These are phyloP conservation scores for Ogataea chonburiensis DNA, from an alignment of 805 yeast species.

Conservation along the genomic window DNA sequence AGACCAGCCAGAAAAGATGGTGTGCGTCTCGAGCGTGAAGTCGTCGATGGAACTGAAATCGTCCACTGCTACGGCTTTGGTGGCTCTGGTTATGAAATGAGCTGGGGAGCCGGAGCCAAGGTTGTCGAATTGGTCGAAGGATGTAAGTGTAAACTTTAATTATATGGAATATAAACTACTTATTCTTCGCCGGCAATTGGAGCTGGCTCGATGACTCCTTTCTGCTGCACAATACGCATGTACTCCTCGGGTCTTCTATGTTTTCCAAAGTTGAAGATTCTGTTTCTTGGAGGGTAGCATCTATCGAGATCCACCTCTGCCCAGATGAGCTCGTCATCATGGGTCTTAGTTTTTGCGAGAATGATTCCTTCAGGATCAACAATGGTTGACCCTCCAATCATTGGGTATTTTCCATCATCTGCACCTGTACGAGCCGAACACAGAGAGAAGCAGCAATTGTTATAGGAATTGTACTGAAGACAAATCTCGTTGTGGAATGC, in stretches of 20 bases:
- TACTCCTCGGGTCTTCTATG: slow-evolving; percentile 39
- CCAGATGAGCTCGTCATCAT: slow-evolving; percentile 35
- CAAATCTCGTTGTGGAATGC: slow-evolving; percentile 35
- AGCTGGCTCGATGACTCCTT: slow-evolving; percentile 25
- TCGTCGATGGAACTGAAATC: slow-evolving; percentile 27
- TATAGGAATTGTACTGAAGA: slow-evolving; percentile 36
- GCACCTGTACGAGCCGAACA: slow-evolving; percentile 37
- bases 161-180: slow-evolving; percentile 1
- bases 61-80: slow-evolving; percentile 74
- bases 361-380: slow-evolving; percentile 39
- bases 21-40: slow-evolving; percentile 32
- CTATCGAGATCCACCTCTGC: slow-evolving; percentile 38
- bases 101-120: slow-evolving; percentile 55
- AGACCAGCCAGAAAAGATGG: slow-evolving; percentile 67
- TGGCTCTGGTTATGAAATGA: slow-evolving; percentile 60
- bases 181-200: slow-evolving; percentile 10
- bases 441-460: slow-evolving; percentile 35
- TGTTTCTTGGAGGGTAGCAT: slow-evolving; percentile 33
- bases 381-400: slow-evolving; percentile 38
- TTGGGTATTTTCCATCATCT: slow-evolving; percentile 36
- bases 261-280: slow-evolving; percentile 36
- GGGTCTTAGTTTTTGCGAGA: slow-evolving; percentile 36
- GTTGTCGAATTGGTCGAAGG: slow-evolving; percentile 33
- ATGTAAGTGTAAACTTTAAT: slow-evolving; percentile 12
- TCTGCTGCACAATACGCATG: slow-evolving; percentile 28